Evolutionary conservation across 2,329 filamentous ascomycete species (phyloP).

Genomic region (Colletotrichum chlorophyti): DNA sequence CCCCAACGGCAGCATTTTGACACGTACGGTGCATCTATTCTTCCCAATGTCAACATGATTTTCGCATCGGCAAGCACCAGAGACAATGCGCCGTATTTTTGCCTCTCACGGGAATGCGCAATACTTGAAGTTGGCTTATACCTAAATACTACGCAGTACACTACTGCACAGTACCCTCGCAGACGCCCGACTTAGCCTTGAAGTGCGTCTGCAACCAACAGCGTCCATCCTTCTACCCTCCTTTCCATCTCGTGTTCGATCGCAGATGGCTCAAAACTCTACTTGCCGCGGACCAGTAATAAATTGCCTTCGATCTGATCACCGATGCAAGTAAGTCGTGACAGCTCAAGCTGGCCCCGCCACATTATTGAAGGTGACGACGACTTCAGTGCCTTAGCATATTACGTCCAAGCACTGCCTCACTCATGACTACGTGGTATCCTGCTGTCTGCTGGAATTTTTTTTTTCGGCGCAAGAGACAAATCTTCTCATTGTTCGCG

Average conservation of each 20-base stretch:
- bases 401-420: conserved; percentile 7
- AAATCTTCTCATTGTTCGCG: too few species aligned
- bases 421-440: too few species aligned
- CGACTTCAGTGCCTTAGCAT: background rate
- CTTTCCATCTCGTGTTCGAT: conserved; percentile 28
- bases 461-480: too few species aligned
- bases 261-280: conserved; percentile 11
- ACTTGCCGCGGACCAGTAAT: conserved; percentile 14
- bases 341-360: conserved; percentile 17
- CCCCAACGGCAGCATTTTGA: too few species aligned
- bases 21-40: too few species aligned
- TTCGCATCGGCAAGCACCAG: background rate
- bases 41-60: too few species aligned
- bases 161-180: background rate
- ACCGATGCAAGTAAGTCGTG: conserved; percentile 4
- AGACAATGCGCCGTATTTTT: background rate
- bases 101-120: conserved; percentile 19
- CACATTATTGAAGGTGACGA: conserved; percentile 15
- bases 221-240: conserved; percentile 25
- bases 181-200: conserved; percentile 13
- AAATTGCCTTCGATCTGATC: conserved; percentile 7
- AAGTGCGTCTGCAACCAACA: conserved; percentile 24
- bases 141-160: too few species aligned
- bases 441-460: too few species aligned
- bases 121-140: too few species aligned